Percentiles rank a stretch among this genome's conserved stretches.
These are phyloP conservation scores for Pisolithus thermaeus DNA, from an alignment of 1,284 basidiomycete genomes.

Conservation along the genomic window DNA sequence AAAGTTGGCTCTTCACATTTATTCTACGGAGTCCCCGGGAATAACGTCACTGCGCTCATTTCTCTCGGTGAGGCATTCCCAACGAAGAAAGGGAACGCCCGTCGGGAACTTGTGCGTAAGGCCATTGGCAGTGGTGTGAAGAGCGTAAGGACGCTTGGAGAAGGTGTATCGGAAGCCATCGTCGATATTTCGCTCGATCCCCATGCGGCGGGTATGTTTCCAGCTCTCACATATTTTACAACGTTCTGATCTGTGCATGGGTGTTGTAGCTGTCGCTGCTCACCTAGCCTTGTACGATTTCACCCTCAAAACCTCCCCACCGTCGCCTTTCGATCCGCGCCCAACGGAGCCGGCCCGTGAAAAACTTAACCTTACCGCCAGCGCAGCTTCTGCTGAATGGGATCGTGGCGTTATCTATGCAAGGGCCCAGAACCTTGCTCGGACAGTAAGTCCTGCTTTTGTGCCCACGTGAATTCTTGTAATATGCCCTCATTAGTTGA, in stretches of 20 bases:
- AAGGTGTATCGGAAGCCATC: constrained; percentile 52
- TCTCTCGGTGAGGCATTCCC: constrained; percentile 60
- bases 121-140: constrained; percentile 65
- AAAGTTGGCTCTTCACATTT: constrained; percentile 61
- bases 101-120: constrained; percentile 59
- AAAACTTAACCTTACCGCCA: constrained; percentile 43
- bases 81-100: constrained; percentile 42
- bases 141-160: constrained; percentile 49
- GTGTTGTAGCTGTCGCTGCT: constrained; percentile 62
- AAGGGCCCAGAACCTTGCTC: constrained; percentile 78
- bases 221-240: not conserved
- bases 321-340: constrained; percentile 54
- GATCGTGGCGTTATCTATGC: constrained; percentile 68
- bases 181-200: constrained; percentile 63
- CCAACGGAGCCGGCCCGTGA: constrained; percentile 41
- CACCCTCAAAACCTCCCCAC: constrained; percentile 66
- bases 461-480: not conserved
- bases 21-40: constrained; percentile 50
- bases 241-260: not conserved
- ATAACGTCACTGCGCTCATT: constrained; percentile 46
- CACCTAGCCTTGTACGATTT: constrained; percentile 71
- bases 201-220: constrained; percentile 60
- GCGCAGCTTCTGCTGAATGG: constrained; percentile 53
- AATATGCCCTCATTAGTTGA: constrained; percentile 42
- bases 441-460: constrained; percentile 47